phyloP scores from a whole-genome alignment of 108 stramenopile genomes.

The Nannochloropsis oceanica region DNA sequence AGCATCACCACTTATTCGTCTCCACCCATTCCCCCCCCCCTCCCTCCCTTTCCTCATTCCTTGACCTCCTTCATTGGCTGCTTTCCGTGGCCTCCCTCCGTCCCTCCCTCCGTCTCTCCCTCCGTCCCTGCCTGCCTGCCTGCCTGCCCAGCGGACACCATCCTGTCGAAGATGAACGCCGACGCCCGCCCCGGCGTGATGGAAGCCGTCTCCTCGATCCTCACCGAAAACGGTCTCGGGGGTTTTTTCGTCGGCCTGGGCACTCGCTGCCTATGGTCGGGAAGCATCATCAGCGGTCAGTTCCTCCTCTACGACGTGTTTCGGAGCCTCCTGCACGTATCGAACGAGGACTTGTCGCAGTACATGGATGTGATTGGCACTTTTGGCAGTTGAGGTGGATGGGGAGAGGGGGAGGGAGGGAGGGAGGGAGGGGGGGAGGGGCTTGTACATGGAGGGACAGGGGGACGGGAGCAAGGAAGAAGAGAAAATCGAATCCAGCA shows the following conservation, averaged over 20 bases:
- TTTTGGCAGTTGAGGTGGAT: background rate
- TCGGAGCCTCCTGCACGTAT: slow-evolving; percentile 58
- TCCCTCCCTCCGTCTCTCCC: too few species aligned
- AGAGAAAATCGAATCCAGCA: too few species aligned
- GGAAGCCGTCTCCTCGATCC: background rate
- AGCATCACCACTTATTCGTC: background rate
- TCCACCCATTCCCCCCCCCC: background rate
- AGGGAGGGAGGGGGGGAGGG: background rate
- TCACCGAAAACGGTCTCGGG: slow-evolving; percentile 4
- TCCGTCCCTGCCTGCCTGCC: slow-evolving; percentile 37
- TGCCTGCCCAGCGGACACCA: slow-evolving; percentile 52
- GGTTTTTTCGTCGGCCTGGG: slow-evolving; percentile 69
- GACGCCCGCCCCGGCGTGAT: background rate
- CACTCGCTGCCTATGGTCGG: slow-evolving; percentile 77
- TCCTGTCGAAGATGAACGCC: slow-evolving; percentile 45
- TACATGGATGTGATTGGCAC: slow-evolving; percentile 14
- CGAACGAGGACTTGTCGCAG: slow-evolving; percentile 53
- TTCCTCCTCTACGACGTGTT: slow-evolving; percentile 83
- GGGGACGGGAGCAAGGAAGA: too few species aligned
- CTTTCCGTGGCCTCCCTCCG: too few species aligned
- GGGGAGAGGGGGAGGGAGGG: background rate
- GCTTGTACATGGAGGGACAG: background rate
- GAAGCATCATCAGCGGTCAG: slow-evolving; percentile 52
- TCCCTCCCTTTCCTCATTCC: background rate
- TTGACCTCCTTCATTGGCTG: too few species aligned